phyloP scores from a whole-genome alignment of 495 filamentous ascomycete species.

The Pyrenula aspistea region DNA sequence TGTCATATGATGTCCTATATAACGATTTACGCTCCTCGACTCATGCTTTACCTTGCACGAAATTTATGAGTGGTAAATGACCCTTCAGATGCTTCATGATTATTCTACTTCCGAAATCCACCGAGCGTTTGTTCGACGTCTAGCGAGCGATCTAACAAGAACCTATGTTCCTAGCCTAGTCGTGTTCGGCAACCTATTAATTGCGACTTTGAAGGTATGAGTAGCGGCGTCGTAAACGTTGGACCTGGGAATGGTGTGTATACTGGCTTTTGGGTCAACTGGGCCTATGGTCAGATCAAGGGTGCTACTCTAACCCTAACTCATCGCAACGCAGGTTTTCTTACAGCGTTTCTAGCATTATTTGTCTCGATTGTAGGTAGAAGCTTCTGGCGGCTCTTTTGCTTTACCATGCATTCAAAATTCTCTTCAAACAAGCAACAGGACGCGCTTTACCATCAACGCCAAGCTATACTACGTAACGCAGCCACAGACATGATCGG shows the following conservation, averaged over 20 bases:
- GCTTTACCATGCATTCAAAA: not conserved
- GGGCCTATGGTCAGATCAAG: constrained; percentile 6
- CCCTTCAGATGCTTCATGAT: not conserved
- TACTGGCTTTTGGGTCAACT: constrained; percentile 9
- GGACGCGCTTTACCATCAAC: not conserved
- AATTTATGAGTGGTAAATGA: not conserved
- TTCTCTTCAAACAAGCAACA: not conserved
- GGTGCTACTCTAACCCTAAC: constrained; percentile 11
- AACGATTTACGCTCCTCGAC: not conserved
- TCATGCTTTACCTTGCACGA: not conserved
- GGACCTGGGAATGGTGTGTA: constrained; percentile 2
- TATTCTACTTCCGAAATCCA: not conserved
- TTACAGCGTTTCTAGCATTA: constrained; percentile 11
- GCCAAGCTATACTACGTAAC: constrained; percentile 4
- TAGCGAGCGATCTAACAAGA: not conserved
- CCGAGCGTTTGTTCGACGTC: too few relatives aligned
- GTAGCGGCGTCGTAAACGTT: not conserved
- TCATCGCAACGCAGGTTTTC: constrained; percentile 1
- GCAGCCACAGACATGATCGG: constrained; percentile 1
- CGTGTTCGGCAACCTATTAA: not conserved
- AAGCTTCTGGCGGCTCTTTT: constrained; percentile 9
- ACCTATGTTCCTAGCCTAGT: not conserved
- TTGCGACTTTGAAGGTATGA: not conserved
- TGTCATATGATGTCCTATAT: not conserved
- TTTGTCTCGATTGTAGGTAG: constrained; percentile 6